Evolutionary conservation across 192 early-diverging fungal species (phyloP), one percentile per base, ranked within the genome.

Genomic region (Dissophora globulifera): DNA sequence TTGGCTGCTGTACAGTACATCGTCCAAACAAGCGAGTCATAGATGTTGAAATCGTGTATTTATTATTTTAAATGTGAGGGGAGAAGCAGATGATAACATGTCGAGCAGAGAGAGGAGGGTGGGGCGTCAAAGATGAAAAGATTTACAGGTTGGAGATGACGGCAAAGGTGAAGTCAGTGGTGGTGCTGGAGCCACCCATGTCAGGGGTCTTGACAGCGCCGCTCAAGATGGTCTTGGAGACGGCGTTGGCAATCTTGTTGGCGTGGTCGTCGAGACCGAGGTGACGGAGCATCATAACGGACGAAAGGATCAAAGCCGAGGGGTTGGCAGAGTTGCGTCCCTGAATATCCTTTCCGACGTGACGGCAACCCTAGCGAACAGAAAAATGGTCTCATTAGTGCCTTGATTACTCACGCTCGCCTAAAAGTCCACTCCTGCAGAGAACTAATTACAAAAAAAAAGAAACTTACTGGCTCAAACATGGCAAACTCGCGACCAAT

Each of bases 271-370:
- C 84, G 65, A 97, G 89, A 79, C 92, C 90, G 59, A 99, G 80
- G 84, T 96, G 96, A 79, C 95, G 92, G 59, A 99, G 87, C 93
- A 99, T 93, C 88, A 95, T 91, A 50, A 97, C 93, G 27, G 93
- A 89, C 27, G 93, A 96, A 62, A 97, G 85, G 51, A 99, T 75
- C 82, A 99, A 83, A 48, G 95, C 92, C 46, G 95, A 93, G 11
- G 96, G 97, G 84, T 99, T 99, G 76, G 97, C 97, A 25, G 84
- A 82, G 93, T 99, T 98, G 78, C 86, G 82, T 75, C 94, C 93
- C 84, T 93, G 87, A 69, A 99, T 94, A 81, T 97, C 95, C 85
- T 90, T 90, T 74, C 93, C 96, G 51, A 97, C 97, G 84, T 99
- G 97, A 86, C 96, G 94, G 83, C 94, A 97, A 53, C 96, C 91